Base-by-base conservation (phyloP, 1,139 yeast species). In the Meyerozyma athensensis region DNA sequence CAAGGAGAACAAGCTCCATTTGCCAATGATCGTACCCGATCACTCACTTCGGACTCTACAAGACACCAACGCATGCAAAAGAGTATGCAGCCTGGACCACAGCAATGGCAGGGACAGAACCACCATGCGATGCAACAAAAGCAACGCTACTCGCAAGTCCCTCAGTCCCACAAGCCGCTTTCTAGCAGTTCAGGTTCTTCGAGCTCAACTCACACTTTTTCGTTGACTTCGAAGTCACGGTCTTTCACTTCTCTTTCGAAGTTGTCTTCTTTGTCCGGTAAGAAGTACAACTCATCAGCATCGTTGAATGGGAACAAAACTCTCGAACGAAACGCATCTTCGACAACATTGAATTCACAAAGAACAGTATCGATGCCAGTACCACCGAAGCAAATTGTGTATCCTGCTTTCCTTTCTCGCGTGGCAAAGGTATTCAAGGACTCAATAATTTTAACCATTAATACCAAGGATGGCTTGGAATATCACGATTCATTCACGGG, bases 401-500 rank as follows among this genome's bases (percentile, higher is more conserved):
- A 92, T 57, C 97, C 97, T 1, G 97, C 97, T 1, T 53, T 87
- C 53, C 65, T 92, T 19, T 87, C 97, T 1, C 74, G 80, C 41
- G 97, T 94, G 9, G 95, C 97, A 1, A 75, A 74, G 19, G 76
- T 79, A 16, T 89, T 92, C 58, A 77, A 81, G 46, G 87, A 84
- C 46, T 68, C 81, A 20, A 75, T 89, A 31, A 75, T 77, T 19
- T 59, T 86, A 20, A 84, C 92, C 2, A 89, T 89, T 43, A 80
- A 86, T 48, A 83, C 85, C 53, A 92, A 92, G 54, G 94, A 90
- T 62, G 97, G 96, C n/a, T 74, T 92, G 50, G 86, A 92, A 44
- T 90, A 90, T 61, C 86, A 94, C 55, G 95, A 90, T 54, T 84
- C 97, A 0, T 94, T 94, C 56, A 85, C 96, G 0, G 99, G 99